Conservation (phyloP, 805 yeast genomes). For the Starmera dryadoides region DNA sequence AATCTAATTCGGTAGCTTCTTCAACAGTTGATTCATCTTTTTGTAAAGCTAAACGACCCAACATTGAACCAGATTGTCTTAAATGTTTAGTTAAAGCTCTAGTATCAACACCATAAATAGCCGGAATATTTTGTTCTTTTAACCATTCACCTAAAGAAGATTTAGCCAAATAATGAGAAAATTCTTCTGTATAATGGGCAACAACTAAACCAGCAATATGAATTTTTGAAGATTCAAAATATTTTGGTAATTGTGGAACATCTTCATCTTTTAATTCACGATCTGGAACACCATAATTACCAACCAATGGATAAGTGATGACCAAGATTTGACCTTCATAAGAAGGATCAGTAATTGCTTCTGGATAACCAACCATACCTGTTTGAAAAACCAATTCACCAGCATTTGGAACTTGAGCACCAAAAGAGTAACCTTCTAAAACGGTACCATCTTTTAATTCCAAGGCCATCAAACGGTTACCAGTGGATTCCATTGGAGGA, state of each 20-base stretch:
- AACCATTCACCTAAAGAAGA: slow-evolving; percentile 94
- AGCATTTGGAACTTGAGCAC: slow-evolving; percentile 82
- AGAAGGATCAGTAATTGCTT: slow-evolving; percentile 95
- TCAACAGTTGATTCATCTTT: slow-evolving; percentile 26
- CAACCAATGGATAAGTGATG: slow-evolving; percentile 93
- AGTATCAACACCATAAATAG: slow-evolving; percentile 96
- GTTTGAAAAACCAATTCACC: slow-evolving; percentile 99
- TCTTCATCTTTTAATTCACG: slow-evolving; percentile 68
- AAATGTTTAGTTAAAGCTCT: slow-evolving; percentile 89
- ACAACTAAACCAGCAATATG: slow-evolving; percentile 97
- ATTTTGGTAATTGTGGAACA: slow-evolving; percentile 72
- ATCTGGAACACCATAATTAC: slow-evolving; percentile 99
- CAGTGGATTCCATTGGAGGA: slow-evolving; percentile 81
- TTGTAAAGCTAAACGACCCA: slow-evolving; percentile 79
- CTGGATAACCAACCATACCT: slow-evolving; percentile 99
- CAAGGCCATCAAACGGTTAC: slow-evolving; percentile 78
- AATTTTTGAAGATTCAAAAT: slow-evolving; percentile 87
- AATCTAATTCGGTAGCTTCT: slow-evolving; percentile 31
- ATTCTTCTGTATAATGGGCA: slow-evolving; percentile 94
- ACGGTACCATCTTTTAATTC: slow-evolving; percentile 83
- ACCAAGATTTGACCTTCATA: slow-evolving; percentile 97
- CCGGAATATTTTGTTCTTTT: slow-evolving; percentile 86
- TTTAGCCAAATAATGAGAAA: slow-evolving; percentile 87
- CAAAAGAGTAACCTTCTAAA: slow-evolving; percentile 94
- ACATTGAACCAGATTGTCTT: slow-evolving; percentile 87